Evolutionary conservation across 192 early-diverging fungal genomes (phyloP), one percentile per base, ranked within the genome.

Genomic region (Mortierella alpina): DNA sequence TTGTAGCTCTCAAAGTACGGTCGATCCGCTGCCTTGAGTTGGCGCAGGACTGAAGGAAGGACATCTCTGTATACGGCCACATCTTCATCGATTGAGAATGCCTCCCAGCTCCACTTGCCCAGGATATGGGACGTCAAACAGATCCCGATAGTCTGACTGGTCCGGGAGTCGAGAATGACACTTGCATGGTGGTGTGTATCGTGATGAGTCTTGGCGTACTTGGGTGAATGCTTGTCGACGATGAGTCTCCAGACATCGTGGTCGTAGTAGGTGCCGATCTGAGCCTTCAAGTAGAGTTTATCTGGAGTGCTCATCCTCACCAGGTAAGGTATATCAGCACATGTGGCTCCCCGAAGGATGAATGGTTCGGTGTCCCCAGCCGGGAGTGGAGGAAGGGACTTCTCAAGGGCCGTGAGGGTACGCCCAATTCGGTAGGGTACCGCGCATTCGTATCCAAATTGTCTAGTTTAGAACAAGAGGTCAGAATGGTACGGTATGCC

Each of bases 371-470:
- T 18, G 47, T 48, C 46, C 1, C 17, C 18, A n/a, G 47, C n/a
- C 5, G 45, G 20, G 5, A 58, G 23, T 5, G 31, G 7, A 39
- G 67, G 67, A 14, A 59, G 40, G 14, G 20, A 44, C 5, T 15
- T 6, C 7, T 15, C 39, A 61, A 54, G 23, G 31, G 46, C 22
- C 10, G 47, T 31, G 59, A 72, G 52, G 17, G 8, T 11, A 11
- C 60, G 59, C 62, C 11, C 52, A 3, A 53, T 47, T 17, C 17
- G 55, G 57, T 48, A 22, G 0, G 60, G 51, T 11, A 72, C 50
- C 12, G 51, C 68, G 40, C 71, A 71, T 22, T 78, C 75, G 22
- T 78, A 78, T 17, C 75, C 75, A 41, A 78, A 78, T 47, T 51
- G 54, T 2, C 67, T 71, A 48, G 42, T 31, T 17, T 7, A n/a